These are phyloP conservation scores for Cyberlindnera euphorbiiphila DNA, from an alignment of 805 yeast genomes.

Conservation along the genomic window DNA sequence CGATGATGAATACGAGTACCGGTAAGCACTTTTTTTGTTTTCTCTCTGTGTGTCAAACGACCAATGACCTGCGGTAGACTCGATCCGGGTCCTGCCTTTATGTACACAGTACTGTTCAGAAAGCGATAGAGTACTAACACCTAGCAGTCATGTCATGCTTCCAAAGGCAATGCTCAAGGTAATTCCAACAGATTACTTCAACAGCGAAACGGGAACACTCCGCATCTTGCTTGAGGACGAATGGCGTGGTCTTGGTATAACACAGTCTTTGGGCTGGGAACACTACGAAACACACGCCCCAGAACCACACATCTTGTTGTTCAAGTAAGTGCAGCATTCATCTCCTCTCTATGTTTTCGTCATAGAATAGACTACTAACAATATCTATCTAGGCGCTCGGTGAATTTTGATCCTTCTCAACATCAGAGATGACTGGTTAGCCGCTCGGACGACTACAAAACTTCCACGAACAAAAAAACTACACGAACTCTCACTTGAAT, in stretches of 20 bases:
- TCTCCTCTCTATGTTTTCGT: neutral
- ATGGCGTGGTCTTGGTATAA: constrained; percentile 97
- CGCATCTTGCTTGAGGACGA: constrained; percentile 91
- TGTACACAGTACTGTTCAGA: neutral
- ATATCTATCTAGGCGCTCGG: constrained; percentile 44
- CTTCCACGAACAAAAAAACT: no score
- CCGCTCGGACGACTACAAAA: no score
- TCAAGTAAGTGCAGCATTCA: constrained; percentile 42
- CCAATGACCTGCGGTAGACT: no score
- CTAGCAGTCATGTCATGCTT: constrained; percentile 80
- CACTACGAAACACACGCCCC: constrained; percentile 98
- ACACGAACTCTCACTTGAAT: no score
- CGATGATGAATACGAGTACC: constrained; percentile 87
- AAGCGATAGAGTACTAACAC: neutral
- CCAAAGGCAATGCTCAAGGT: constrained; percentile 94
- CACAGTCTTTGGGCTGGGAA: constrained; percentile 96
- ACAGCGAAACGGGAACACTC: constrained; percentile 89
- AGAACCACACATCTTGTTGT: constrained; percentile 92
- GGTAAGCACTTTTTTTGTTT: constrained; percentile 29
- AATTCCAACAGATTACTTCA: constrained; percentile 91
- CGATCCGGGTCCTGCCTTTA: neutral
- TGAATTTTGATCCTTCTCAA: constrained; percentile 42
- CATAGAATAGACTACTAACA: no score
- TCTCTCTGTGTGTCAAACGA: neutral
- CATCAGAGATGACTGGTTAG: constrained; percentile 22